Evolutionary conservation across 306 rosid genomes (phyloP).

Genomic region (Vicia sativa): DNA sequence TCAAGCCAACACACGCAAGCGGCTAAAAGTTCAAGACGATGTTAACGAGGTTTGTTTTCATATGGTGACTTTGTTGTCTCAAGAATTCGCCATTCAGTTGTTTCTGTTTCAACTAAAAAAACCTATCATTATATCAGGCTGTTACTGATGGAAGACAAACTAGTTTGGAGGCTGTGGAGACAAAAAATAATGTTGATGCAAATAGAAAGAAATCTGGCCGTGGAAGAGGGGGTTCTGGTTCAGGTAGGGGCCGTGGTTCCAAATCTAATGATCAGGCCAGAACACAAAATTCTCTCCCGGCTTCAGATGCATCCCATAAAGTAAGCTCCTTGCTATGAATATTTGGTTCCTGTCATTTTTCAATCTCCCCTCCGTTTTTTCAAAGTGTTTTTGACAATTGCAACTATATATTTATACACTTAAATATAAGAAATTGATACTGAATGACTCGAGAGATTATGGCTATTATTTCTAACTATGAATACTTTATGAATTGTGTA

Average conservation of each 20-base stretch:
- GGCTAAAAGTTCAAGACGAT: constrained; percentile 65
- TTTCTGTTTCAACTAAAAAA: constrained; percentile 31
- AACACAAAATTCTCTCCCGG: constrained; percentile 54
- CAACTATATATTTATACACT: no score
- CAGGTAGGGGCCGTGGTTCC: constrained; percentile 86
- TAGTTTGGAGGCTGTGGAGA: constrained; percentile 58
- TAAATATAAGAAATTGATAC: no score
- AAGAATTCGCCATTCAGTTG: constrained; percentile 13
- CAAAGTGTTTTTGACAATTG: neutral
- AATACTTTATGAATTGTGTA: no score
- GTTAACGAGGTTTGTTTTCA: constrained; percentile 66
- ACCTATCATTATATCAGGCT: constrained; percentile 51
- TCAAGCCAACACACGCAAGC: constrained; percentile 91
- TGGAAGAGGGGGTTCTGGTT: constrained; percentile 79
- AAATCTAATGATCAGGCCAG: constrained; percentile 69
- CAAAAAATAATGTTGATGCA: constrained; percentile 58
- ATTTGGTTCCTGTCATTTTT: constrained; percentile 30
- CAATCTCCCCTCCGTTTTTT: constrained; percentile 1
- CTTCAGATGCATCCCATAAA: constrained; percentile 59
- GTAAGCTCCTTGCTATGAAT: constrained; percentile 44
- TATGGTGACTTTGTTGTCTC: constrained; percentile 25
- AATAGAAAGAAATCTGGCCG: constrained; percentile 82
- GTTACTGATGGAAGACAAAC: constrained; percentile 64
- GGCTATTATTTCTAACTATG: no score
- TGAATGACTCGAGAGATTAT: no score